Conservation (phyloP, 2,329 filamentous ascomycete genomes). For the Aspergillus viridinutans region DNA sequence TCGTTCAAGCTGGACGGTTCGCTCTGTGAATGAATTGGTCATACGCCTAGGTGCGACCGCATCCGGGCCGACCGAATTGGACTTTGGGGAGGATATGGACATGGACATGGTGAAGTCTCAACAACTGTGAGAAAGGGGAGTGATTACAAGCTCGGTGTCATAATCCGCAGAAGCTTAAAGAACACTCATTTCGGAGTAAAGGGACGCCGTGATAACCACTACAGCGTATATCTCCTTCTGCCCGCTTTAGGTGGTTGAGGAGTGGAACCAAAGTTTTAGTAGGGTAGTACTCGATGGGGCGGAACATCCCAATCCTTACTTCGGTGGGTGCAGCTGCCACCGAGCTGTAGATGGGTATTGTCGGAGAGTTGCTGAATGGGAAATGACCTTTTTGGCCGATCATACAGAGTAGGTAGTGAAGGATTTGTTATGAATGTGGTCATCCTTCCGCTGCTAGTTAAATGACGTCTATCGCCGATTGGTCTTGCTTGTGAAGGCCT, state of each 20-base stretch:
- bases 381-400: not conserved
- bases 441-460: not conserved
- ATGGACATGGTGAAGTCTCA: constrained; percentile 31
- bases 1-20: constrained; percentile 31
- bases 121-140: constrained; percentile 5
- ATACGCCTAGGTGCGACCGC: constrained; percentile 15
- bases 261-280: not conserved
- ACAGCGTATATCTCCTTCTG: constrained; percentile 46
- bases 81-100: constrained; percentile 34
- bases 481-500: not conserved
- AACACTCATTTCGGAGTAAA: constrained; percentile 16
- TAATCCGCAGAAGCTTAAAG: not conserved
- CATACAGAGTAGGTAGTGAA: not conserved
- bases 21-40: constrained; percentile 20
- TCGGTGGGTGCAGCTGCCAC: not conserved
- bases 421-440: not conserved
- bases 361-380: not conserved
- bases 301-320: not conserved
- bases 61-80: constrained; percentile 12
- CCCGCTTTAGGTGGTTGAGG: constrained; percentile 21
- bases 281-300: not conserved
- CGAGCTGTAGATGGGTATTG: not conserved
- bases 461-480: not conserved
- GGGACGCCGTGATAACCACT: constrained; percentile 39
- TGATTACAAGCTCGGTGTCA: constrained; percentile 7